Evolutionary conservation across 257 asterid species (phyloP), one percentile per base, ranked within the genome.

Genomic region (Haberlea rhodopensis): DNA sequence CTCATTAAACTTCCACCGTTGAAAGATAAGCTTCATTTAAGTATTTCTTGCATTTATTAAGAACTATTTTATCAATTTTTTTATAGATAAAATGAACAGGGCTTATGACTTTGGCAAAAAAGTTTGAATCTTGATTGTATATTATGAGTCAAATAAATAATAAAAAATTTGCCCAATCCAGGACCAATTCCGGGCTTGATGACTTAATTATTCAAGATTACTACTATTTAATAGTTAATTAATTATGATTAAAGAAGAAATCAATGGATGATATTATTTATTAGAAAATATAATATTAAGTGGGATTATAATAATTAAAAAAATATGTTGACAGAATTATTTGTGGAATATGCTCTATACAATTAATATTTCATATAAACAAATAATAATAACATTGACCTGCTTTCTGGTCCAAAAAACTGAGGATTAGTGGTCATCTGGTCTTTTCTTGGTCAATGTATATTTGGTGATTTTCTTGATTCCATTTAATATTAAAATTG

Each of bases 1-100:
- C 20, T 4, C 8, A 40, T 43, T 43, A 43, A 15, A 43, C 6
- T 13, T 8, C 51, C 51, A 43, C 19, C 51, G 20, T 43, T 4
- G 7, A 43, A 43, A 43, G 20, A 37, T 37, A 16, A 16, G 32
- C 10, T 56, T 71, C 52, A 62, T 56, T 46, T 13, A 65, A 20
- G 51, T 53, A 43, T 43, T 43, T 43, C 51, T 43, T 43, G 51
- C 20, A 15, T 43, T 43, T 0, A 40, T 40, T 37, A 40, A 4
- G 18, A 11, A 15, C 16, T 43, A 4, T 43, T 43, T 40, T 40
- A 40, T 40, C 19, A 13, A 3, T 34, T 15, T 3, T 29, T 34
- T 40, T 13, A 13, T 0, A 3, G 11, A 37, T 2, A 37, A 37
- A 37, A 29, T 6, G 37, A 11, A 37, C 3, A 5, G n/a, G n/a